Evolutionary conservation across 140 eudicot genomes (phyloP).

Genomic region (Flaveria floridana): DNA sequence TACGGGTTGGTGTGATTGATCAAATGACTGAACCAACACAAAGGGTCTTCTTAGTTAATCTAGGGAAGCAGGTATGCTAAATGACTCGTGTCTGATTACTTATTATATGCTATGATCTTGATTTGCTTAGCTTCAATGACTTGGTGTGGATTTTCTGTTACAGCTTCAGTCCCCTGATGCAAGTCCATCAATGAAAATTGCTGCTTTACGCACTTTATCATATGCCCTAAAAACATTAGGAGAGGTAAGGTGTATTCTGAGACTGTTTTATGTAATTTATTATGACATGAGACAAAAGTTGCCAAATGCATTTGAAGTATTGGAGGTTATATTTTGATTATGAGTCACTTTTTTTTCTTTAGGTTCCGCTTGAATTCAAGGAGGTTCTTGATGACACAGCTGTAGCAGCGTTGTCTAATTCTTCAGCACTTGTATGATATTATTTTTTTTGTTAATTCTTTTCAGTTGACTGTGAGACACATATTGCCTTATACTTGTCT

Average conservation of each 20-base stretch:
- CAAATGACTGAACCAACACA: constrained; percentile 98
- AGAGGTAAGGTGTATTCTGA: constrained; percentile 61
- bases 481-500: constrained; percentile 15
- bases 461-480: constrained; percentile 17
- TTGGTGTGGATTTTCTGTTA: constrained; percentile 25
- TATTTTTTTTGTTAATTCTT: constrained; percentile 20
- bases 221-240: constrained; percentile 80
- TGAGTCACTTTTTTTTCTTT: constrained; percentile 29
- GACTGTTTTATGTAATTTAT: constrained; percentile 7
- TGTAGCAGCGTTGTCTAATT: constrained; percentile 86
- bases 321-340: constrained; percentile 12
- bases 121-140: constrained; percentile 20
- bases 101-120: constrained; percentile 14
- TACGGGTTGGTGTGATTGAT: constrained; percentile 94
- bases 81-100: constrained; percentile 20
- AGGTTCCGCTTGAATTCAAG: constrained; percentile 90
- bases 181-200: constrained; percentile 78
- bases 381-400: constrained; percentile 89
- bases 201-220: constrained; percentile 81
- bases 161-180: constrained; percentile 83
- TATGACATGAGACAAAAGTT: constrained; percentile 20
- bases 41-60: constrained; percentile 73
- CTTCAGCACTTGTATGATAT: constrained; percentile 72
- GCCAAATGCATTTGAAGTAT: constrained; percentile 16
- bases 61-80: constrained; percentile 75